Evolutionary conservation across 495 filamentous ascomycete genomes (phyloP), one percentile per base, ranked within the genome.

Genomic region (Aspergillus nanangensis): DNA sequence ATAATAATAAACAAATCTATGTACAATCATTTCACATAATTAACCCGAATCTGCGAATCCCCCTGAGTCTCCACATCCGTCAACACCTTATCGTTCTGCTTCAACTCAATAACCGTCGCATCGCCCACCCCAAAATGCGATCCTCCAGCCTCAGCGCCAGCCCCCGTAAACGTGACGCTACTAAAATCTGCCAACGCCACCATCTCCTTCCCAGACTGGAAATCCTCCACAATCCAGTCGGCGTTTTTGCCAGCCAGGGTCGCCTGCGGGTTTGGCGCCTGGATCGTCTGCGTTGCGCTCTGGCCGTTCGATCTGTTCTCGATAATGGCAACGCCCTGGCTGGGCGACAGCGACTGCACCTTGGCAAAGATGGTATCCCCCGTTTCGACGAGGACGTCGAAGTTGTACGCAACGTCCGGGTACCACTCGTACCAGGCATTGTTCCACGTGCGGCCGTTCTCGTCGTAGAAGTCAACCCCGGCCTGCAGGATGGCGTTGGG

Each of bases 161-260:
- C 64, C 23, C 70, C 69, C 8, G 63, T 72, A 47, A 83, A 83
- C 17, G 50, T 59, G 5, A 83, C 66, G 3, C 56, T 61, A 31
- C 70, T 70, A 53, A 81, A 82, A 55, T 81, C 62, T 13, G 69
- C 77, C 50, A 84, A 64, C 4, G 70, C 63, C 0, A 83, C 79
- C 46, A 74, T 62, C 8, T 43, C 13, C 38, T 56, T 58, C 18
- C 73, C 72, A 2, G 63, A 55, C 44, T 76, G 66, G 51, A 78
- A 83, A 44, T 83, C 80, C 66, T 84, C 81, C 21, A 84, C 76
- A 44, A 84, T 82, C 81, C 79, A 84, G 46, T 84, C 81, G 11
- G 75, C 80, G 51, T 83, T 82, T 40, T 65, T 52, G 24, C 65
- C 62, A 40, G 58, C 64, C 27, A 74, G 56, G 4, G 62, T 71